phyloP scores from a whole-genome alignment of 1,284 basidiomycete species.

The Trichosporon faecale region DNA sequence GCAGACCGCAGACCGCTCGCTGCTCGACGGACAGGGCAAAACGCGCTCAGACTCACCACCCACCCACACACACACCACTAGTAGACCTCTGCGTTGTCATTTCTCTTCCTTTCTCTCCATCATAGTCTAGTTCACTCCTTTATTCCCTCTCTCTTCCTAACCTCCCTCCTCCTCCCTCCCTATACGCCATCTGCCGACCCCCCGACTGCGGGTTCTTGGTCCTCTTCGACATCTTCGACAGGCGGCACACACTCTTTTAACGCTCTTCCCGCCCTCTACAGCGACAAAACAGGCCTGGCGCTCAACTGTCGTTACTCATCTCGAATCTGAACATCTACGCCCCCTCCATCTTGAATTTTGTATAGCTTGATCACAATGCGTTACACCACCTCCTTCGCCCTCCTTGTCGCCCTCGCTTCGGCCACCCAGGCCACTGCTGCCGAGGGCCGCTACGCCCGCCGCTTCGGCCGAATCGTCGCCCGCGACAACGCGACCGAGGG shows the following conservation, averaged over 20 bases:
- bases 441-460: conserved; percentile 17
- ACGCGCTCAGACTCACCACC: conserved; percentile 9
- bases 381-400: conserved; percentile 18
- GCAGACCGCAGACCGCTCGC: neutral
- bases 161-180: neutral
- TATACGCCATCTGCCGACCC: conserved; percentile 8
- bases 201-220: neutral
- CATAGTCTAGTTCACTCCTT: conserved; percentile 5
- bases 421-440: conserved; percentile 22
- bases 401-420: conserved; percentile 24
- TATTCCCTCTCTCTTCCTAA: neutral
- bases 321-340: neutral
- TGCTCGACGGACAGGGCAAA: neutral
- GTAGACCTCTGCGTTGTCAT: neutral
- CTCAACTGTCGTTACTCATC: neutral
- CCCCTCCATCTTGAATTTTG: neutral
- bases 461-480: neutral
- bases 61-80: neutral
- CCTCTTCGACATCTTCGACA: neutral
- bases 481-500: conserved; percentile 2
- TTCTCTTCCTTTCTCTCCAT: conserved; percentile 5
- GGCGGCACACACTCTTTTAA: conserved; percentile 18
- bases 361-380: conserved; percentile 18
- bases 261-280: neutral
- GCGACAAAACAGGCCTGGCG: conserved; percentile 8